Conservation (phyloP, 2,329 filamentous ascomycete species). For the Colletotrichum musae region DNA sequence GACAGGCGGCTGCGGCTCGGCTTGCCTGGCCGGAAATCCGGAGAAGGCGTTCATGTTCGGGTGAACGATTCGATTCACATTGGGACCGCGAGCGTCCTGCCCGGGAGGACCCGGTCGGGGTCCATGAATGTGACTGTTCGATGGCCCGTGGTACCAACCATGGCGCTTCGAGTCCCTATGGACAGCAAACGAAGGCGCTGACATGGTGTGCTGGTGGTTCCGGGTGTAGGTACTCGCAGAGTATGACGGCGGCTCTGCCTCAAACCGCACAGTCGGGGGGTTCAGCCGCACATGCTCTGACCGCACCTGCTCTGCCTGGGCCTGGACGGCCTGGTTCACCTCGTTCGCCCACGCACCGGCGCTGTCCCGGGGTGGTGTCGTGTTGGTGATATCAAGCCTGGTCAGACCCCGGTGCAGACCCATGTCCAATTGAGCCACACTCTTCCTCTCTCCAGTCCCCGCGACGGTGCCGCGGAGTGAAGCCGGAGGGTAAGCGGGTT, state of each 20-base stretch:
- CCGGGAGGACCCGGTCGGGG: constrained; percentile 44
- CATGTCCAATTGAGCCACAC: constrained; percentile 74
- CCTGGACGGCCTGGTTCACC: constrained; percentile 67
- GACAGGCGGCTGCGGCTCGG: constrained; percentile 41
- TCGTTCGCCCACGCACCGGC: constrained; percentile 71
- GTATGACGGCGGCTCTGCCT: constrained; percentile 59
- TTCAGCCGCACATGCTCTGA: constrained; percentile 63
- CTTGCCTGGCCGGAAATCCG: constrained; percentile 62
- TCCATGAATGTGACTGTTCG: constrained; percentile 48
- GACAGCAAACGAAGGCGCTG: constrained; percentile 65
- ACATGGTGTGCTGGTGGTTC: constrained; percentile 71
- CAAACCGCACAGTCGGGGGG: constrained; percentile 68
- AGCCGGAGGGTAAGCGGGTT: constrained; percentile 56
- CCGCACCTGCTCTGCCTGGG: constrained; percentile 68
- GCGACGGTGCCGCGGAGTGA: constrained; percentile 50
- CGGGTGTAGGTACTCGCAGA: constrained; percentile 32
- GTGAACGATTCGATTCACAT: constrained; percentile 71
- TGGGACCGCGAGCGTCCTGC: constrained; percentile 55
- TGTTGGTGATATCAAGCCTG: constrained; percentile 74
- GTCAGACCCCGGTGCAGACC: constrained; percentile 77
- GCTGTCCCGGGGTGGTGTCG: constrained; percentile 65
- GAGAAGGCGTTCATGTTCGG: constrained; percentile 68
- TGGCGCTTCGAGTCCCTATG: constrained; percentile 76
- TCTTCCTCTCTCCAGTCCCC: constrained; percentile 62
- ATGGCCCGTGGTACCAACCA: constrained; percentile 78